Evolutionary conservation across 177 flowering plant genomes (phyloP).

Genomic region (Vitis hybrid): DNA sequence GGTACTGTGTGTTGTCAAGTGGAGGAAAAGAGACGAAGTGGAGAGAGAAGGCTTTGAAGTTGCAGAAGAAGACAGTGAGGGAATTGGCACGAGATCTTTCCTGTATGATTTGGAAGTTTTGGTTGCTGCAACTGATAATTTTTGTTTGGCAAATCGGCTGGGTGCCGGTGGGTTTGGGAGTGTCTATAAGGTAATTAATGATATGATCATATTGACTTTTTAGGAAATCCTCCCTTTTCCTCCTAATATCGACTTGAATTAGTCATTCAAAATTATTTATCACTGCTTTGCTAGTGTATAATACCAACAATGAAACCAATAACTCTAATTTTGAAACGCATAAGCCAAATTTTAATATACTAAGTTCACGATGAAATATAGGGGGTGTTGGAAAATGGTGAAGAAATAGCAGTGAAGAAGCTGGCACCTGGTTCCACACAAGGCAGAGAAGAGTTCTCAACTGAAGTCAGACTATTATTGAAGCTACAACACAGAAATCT

Average conservation of each 20-base stretch:
- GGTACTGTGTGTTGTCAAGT: neutral
- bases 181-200: neutral
- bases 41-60: neutral
- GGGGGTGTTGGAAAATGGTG: slow-evolving; percentile 1
- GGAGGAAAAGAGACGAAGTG: neutral
- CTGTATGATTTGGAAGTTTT: neutral
- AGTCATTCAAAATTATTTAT: no score
- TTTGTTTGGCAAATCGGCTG: neutral
- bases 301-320: neutral
- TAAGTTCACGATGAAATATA: neutral
- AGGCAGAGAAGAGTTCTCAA: slow-evolving; percentile 11
- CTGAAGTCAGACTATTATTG: slow-evolving; percentile 4
- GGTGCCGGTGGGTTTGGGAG: slow-evolving; percentile 2
- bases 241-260: neutral
- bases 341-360: neutral
- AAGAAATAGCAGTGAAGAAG: slow-evolving; percentile 17
- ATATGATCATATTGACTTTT: neutral
- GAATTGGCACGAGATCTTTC: neutral
- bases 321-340: neutral
- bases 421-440: slow-evolving; percentile 5
- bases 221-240: neutral
- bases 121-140: slow-evolving; percentile 6
- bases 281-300: no score
- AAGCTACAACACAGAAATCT: slow-evolving; percentile 14
- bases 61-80: neutral